Evolutionary conservation across 1,284 basidiomycete species (phyloP), one percentile per base, ranked within the genome.

Genomic region (Leccinum huronense): DNA sequence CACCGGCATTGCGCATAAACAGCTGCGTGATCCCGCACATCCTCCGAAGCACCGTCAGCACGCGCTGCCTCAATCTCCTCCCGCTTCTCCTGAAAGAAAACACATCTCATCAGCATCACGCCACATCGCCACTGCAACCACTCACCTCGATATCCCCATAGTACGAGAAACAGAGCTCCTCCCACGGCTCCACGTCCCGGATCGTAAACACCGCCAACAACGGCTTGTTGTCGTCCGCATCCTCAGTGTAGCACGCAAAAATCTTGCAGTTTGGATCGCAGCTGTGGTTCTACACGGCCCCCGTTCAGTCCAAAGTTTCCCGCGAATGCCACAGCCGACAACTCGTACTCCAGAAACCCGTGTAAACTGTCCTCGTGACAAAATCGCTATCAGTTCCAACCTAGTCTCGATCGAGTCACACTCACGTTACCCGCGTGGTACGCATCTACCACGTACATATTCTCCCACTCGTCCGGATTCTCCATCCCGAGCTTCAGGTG

Each of bases 351-450:
- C 70, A 90, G 69, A 69, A 87, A 90, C 16, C 16, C 88, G 81
- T 48, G 88, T 89, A 75, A 89, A 89, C 88, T 90, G 67, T 42
- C 31, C 62, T n/a, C 59, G n/a, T 40, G 56, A 58, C 48, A 51
- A 51, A 27, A 13, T 65, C 65, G 60, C 57, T 68, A 66, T 66
- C 36, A 65, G 65, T 61, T 14, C 57, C 62, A 61, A 3, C 55
- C 6, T 36, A 55, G n/a, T 33, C 63, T 55, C 11, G 23, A 51
- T 48, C 36, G 5, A 57, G 3, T 30, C 38, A 11, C 57, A 68
- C 91, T 77, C 74, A 94, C 93, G 74, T 93, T 93, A 19, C 93
- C 93, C 54, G 86, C 89, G 75, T 95, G 93, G 72, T 89, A 95
- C 1, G 94, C 93, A 77, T 95, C 94, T 1, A 95, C 85, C 48